Percentiles rank a stretch among this genome's conserved stretches.
phyloP scores from a whole-genome alignment of 163 green algal genomes.

The Coccomyxa subellipsoidea region DNA sequence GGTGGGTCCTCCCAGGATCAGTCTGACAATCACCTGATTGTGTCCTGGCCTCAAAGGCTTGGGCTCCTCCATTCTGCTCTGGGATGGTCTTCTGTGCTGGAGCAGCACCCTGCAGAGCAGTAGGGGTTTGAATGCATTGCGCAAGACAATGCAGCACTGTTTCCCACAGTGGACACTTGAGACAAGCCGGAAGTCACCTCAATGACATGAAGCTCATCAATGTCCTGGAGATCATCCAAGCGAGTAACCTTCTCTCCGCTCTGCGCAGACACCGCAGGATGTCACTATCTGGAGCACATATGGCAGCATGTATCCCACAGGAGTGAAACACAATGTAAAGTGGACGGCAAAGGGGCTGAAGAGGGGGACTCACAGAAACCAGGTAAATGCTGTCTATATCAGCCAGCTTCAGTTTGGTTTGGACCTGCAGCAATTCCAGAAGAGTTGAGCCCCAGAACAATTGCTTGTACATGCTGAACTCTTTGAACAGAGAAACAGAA shows the following conservation, averaged over 20 bases:
- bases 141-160: too few species aligned
- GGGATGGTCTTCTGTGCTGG: neutral
- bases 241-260: constrained; percentile 71
- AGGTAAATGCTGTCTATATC: constrained; percentile 70
- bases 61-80: neutral
- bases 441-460: neutral
- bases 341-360: too few species aligned
- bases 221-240: constrained; percentile 87
- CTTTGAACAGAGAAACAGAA: neutral
- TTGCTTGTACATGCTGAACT: neutral
- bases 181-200: constrained; percentile 44
- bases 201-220: constrained; percentile 84
- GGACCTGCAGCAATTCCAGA: constrained; percentile 45
- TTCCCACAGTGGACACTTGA: too few species aligned
- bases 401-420: constrained; percentile 74
- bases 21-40: neutral
- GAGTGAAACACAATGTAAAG: too few species aligned
- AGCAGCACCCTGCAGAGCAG: neutral
- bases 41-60: neutral
- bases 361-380: constrained; percentile 47
- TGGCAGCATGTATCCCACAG: neutral
- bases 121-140: too few species aligned
- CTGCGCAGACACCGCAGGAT: constrained; percentile 18
- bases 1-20: neutral
- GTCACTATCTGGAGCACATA: constrained; percentile 6